phyloP scores from a whole-genome alignment of 805 yeast genomes.

The Cyberlindnera galapagoensis region DNA sequence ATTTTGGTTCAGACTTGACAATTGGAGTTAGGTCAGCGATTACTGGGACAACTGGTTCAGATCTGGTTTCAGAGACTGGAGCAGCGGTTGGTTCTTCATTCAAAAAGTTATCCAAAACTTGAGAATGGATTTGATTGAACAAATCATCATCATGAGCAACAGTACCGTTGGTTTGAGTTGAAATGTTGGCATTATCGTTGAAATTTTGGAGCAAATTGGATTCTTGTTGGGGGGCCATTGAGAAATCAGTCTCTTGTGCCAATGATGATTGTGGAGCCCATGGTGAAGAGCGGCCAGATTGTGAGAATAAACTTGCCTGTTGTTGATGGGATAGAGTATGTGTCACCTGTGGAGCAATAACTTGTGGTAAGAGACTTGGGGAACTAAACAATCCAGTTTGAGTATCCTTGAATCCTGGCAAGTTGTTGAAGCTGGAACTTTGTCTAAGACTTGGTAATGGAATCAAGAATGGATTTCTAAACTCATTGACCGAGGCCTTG shows the following conservation, averaged over 20 bases:
- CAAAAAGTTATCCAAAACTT: conserved; percentile 36
- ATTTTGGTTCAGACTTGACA: conserved; percentile 4
- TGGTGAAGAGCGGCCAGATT: conserved; percentile 17
- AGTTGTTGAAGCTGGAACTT: conserved; percentile 7
- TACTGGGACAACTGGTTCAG: background rate
- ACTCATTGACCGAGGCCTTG: conserved; percentile 38
- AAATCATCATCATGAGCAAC: conserved; percentile 20
- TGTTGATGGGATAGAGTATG: conserved; percentile 13
- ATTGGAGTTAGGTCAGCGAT: background rate
- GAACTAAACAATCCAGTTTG: background rate
- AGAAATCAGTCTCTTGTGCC: conserved; percentile 5
- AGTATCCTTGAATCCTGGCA: background rate
- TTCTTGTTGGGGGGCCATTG: conserved; percentile 11
- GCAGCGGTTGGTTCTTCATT: conserved; percentile 15
- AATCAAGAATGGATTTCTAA: conserved; percentile 62
- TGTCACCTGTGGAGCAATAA: conserved; percentile 8
- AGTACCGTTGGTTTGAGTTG: conserved; percentile 1
- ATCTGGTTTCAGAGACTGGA: conserved; percentile 1
- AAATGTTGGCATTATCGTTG: conserved; percentile 1
- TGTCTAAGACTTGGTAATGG: conserved; percentile 49
- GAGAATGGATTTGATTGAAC: conserved; percentile 33
- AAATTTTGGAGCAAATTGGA: conserved; percentile 13
- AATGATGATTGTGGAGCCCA: conserved; percentile 12
- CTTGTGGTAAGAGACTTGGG: conserved; percentile 6
- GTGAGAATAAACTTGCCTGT: background rate